A percentile compares a stretch with the other conserved stretches of the same genome.
Conservation (phyloP, 1,284 basidiomycete genomes). For the Marasmius tenuissimus region DNA sequence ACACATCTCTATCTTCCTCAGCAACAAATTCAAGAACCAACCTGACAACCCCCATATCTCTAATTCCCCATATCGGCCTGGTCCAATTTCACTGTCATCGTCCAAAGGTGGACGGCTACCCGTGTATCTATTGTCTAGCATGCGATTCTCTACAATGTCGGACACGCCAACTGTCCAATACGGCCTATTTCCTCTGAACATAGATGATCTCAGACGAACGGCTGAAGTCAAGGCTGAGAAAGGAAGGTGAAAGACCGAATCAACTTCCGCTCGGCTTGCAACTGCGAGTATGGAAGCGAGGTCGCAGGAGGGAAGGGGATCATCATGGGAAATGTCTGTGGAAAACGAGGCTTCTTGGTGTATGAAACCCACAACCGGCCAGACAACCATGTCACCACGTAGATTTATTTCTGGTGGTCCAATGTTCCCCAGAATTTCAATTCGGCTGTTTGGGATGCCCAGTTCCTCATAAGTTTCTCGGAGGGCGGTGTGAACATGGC, state of each 20-base stretch:
- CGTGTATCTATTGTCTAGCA: constrained; percentile 16
- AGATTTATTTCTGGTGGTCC: constrained; percentile 63
- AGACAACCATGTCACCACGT: constrained; percentile 59
- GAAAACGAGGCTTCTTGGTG: constrained; percentile 7
- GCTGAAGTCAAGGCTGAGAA: constrained; percentile 49
- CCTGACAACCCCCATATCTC: constrained; percentile 83
- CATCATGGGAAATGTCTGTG: constrained; percentile 29
- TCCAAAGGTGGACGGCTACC: constrained; percentile 22
- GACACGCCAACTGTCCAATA: constrained; percentile 73
- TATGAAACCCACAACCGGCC: constrained; percentile 64
- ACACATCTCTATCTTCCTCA: constrained; percentile 50
- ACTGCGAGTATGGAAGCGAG: constrained; percentile 44
- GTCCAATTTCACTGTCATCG: constrained; percentile 43
- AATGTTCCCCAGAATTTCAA: constrained; percentile 66
- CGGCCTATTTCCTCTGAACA: constrained; percentile 57
- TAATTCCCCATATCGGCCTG: constrained; percentile 42
- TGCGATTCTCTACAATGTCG: constrained; percentile 46
- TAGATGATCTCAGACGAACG: constrained; percentile 45
- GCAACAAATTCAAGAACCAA: constrained; percentile 71
- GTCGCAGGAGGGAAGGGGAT: constrained; percentile 60
- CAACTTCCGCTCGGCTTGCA: constrained; percentile 65
- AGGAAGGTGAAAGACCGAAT: constrained; percentile 69
- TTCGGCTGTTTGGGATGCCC: constrained; percentile 52
- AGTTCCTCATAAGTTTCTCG: constrained; percentile 77
- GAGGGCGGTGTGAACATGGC: constrained; percentile 57